Base-by-base conservation (phyloP, 805 yeast species). In the Yamadazyma paraphyllophila region DNA sequence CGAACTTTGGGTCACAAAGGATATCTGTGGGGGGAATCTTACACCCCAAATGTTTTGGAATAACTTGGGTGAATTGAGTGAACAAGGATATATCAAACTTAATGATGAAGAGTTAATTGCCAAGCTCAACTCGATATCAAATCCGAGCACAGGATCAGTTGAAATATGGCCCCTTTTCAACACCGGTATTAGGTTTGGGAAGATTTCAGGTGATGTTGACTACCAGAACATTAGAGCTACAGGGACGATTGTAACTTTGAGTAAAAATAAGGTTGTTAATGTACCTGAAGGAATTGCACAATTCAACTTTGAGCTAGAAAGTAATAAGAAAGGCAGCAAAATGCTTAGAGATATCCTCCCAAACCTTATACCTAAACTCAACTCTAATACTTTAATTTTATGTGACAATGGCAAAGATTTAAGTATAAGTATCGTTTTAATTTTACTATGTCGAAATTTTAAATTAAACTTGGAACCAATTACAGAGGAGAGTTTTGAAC, bases 361-460 rank as follows among this genome's bases (percentile, higher is more conserved):
- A 0, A 50, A 56, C 2, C 64, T 88, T 5, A 49, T 77, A 9
- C 51, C 62, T 3, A 10, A 61, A 30, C 11, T 56, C 1, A 44
- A 38, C 1, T 7, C 29, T 8, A 41, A 40, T 2, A 48, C 46
- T 1, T 47, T 82, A 16, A 59, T 89, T 0, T 57, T 83, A 2
- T 84, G 92, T 55, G 84, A 81, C 17, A 65, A 77, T 0, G 91
- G 88, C 0, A 68, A 73, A 3, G 96, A 89, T 57, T 58, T 88
- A 35, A 76, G 90, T 1, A 73, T 80, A 2, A 88, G 86, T 0
- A 73, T 85, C 0, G 70, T 78, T 0, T 61, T 88, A 2, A 66
- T 77, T 12, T 55, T 81, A 1, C 62, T 85, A n/a, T 72, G 82
- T 47, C 56, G 62, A 17, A 60, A 66, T 45, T 83, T 69, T 53